These are phyloP conservation scores for Penicillium paxilli DNA, from an alignment of 495 filamentous ascomycete species.

Conservation along the genomic window DNA sequence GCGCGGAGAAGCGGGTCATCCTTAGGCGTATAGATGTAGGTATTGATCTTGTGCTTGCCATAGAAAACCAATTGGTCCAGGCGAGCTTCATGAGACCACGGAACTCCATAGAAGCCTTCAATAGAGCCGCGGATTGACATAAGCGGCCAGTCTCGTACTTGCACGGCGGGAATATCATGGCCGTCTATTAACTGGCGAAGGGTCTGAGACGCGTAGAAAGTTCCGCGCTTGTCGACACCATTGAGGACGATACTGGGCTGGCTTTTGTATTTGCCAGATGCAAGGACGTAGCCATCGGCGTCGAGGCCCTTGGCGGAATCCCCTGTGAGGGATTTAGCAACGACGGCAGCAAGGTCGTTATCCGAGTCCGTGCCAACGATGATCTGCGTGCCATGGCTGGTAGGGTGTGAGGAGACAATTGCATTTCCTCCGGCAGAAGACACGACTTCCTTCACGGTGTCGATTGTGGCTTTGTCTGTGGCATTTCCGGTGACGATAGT, in stretches of 20 bases:
- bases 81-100: slow-evolving; percentile 17
- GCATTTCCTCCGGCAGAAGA: slow-evolving; percentile 8
- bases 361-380: slow-evolving; percentile 9
- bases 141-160: slow-evolving; percentile 18
- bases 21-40: slow-evolving; percentile 18
- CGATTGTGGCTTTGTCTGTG: slow-evolving; percentile 13
- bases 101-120: slow-evolving; percentile 18
- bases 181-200: slow-evolving; percentile 12
- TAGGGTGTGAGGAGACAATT: slow-evolving; percentile 4
- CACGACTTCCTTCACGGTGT: slow-evolving; percentile 6
- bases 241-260: slow-evolving; percentile 17
- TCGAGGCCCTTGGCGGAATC: slow-evolving; percentile 10
- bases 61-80: slow-evolving; percentile 16
- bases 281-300: slow-evolving; percentile 15
- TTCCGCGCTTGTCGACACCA: slow-evolving; percentile 15
- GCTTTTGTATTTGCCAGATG: slow-evolving; percentile 5
- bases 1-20: slow-evolving; percentile 16
- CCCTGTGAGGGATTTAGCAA: slow-evolving; percentile 10
- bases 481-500: slow-evolving; percentile 12
- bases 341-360: neutral
- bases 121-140: slow-evolving; percentile 20
- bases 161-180: slow-evolving; percentile 5
- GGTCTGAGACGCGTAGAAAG: slow-evolving; percentile 17
- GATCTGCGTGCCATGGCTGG: slow-evolving; percentile 11
- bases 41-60: slow-evolving; percentile 20